These are phyloP conservation scores for Plasmodium cynomolgi DNA, from an alignment of 169 alveolate species.

Conservation along the genomic window DNA sequence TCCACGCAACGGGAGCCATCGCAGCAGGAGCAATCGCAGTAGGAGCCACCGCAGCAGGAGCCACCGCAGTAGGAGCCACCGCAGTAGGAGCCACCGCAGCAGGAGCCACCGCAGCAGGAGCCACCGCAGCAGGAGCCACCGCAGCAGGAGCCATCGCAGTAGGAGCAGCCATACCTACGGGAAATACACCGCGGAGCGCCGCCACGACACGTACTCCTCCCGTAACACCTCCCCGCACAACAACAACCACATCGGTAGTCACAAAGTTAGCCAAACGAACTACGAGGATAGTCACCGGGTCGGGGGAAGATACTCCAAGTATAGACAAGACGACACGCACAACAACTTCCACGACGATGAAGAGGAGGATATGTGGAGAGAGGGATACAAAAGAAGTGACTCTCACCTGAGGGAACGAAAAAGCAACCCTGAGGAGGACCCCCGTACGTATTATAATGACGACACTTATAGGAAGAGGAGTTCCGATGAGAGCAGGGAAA, in stretches of 20 bases:
- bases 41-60: not conserved
- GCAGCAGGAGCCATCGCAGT: not conserved
- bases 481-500: slow-evolving; percentile 51
- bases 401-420: not conserved
- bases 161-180: not conserved
- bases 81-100: not conserved
- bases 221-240: not conserved
- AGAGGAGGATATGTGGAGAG: not conserved
- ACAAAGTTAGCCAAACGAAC: not conserved
- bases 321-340: not conserved
- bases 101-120: not conserved
- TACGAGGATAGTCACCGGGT: not conserved
- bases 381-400: not conserved
- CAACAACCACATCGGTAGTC: not conserved
- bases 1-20: not conserved
- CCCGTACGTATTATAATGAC: slow-evolving; percentile 13
- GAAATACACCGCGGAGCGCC: not conserved
- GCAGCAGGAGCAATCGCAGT: not conserved
- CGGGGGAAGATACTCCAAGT: not conserved
- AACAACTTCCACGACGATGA: not conserved
- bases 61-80: not conserved
- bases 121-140: not conserved
- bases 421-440: not conserved
- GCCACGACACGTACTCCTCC: not conserved
- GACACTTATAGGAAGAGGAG: slow-evolving; percentile 26